Conservation (phyloP, 345 rosid species). For the Brassica napus region DNA sequence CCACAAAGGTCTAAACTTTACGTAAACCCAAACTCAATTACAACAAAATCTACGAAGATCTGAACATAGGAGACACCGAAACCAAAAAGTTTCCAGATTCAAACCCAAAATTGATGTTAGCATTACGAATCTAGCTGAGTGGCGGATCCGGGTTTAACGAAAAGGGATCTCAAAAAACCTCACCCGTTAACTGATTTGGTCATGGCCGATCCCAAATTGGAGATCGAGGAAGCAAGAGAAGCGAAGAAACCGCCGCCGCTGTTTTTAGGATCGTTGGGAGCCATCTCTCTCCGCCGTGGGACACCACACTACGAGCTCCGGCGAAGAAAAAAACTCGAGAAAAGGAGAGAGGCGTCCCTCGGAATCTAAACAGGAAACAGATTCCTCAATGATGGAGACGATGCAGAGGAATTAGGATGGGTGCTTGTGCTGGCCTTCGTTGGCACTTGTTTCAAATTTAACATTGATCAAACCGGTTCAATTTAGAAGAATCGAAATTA, state of each 20-base stretch:
- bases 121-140: slow-evolving; percentile 11
- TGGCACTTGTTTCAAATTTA: slow-evolving; percentile 44
- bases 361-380: slow-evolving; percentile 18
- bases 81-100: slow-evolving; percentile 1
- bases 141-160: slow-evolving; percentile 30
- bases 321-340: slow-evolving; percentile 6
- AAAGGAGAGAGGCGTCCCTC: background rate
- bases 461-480: slow-evolving; percentile 28
- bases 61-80: background rate
- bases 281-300: slow-evolving; percentile 48
- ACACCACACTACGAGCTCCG: slow-evolving; percentile 6
- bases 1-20: slow-evolving; percentile 23
- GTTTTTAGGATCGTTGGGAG: slow-evolving; percentile 68
- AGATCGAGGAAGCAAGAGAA: slow-evolving; percentile 69
- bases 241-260: slow-evolving; percentile 65
- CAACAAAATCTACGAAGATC: background rate
- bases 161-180: slow-evolving; percentile 37
- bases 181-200: slow-evolving; percentile 95
- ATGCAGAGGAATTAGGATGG: slow-evolving; percentile 34
- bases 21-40: background rate
- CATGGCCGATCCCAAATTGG: slow-evolving; percentile 76
- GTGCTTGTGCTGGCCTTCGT: slow-evolving; percentile 28
- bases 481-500: background rate
- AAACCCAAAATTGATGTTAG: background rate
- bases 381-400: slow-evolving; percentile 37